Evolutionary conservation across 495 filamentous ascomycete species (phyloP).

Genomic region (Talaromyces proteolyticus): DNA sequence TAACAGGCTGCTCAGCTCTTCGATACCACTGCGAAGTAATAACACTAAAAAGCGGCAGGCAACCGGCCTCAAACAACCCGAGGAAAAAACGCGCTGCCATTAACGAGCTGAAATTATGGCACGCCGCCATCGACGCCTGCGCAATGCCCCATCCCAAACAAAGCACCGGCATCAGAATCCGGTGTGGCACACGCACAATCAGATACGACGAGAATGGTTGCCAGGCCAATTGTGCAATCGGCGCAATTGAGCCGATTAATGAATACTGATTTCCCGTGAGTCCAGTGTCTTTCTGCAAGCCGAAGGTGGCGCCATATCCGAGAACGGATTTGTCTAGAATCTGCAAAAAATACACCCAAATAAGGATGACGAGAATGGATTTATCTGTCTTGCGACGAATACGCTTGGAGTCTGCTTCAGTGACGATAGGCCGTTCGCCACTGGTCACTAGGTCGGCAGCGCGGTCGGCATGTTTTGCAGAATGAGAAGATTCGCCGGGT

Average conservation of each 20-base stretch:
- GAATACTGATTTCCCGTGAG: slow-evolving; percentile 57
- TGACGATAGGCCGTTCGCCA: slow-evolving; percentile 19
- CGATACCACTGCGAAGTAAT: slow-evolving; percentile 47
- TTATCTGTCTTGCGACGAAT: slow-evolving; percentile 58
- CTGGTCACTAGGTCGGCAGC: slow-evolving; percentile 1
- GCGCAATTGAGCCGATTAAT: slow-evolving; percentile 52
- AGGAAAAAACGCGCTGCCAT: slow-evolving; percentile 44
- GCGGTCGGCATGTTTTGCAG: slow-evolving; percentile 4
- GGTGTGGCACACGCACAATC: slow-evolving; percentile 60
- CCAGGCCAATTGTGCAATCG: slow-evolving; percentile 60
- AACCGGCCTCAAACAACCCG: slow-evolving; percentile 49
- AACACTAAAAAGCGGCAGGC: slow-evolving; percentile 52
- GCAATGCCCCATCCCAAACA: slow-evolving; percentile 48
- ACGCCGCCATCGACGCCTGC: slow-evolving; percentile 39
- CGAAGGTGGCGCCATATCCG: slow-evolving; percentile 58
- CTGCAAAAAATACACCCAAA: slow-evolving; percentile 62
- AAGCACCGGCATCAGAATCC: slow-evolving; percentile 57
- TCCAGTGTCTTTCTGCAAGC: slow-evolving; percentile 46
- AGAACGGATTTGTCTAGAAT: slow-evolving; percentile 63
- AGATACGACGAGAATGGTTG: slow-evolving; percentile 60
- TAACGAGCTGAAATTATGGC: slow-evolving; percentile 32
- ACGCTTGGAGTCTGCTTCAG: slow-evolving; percentile 45
- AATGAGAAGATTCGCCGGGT: background rate
- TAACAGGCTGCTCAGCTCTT: slow-evolving; percentile 40
- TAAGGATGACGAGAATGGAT: slow-evolving; percentile 49